phyloP scores from a whole-genome alignment of 2,329 filamentous ascomycete species.

The Ophiostoma ulmi region DNA sequence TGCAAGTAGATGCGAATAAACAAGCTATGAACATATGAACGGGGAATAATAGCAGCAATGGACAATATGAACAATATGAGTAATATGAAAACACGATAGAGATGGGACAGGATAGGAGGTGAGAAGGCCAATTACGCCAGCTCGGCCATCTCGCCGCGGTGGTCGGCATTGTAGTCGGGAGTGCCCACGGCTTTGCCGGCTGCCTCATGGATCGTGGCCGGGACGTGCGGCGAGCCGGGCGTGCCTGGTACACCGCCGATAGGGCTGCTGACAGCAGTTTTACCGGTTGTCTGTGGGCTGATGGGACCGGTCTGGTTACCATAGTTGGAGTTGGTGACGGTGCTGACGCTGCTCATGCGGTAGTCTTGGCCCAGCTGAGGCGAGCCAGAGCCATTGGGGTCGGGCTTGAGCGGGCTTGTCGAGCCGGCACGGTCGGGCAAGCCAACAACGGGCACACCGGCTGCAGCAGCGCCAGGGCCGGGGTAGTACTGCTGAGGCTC shows the following conservation, averaged over 20 bases:
- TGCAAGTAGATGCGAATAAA: neutral
- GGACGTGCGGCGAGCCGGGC: slow-evolving; percentile 20
- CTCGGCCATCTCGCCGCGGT: slow-evolving; percentile 28
- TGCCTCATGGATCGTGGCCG: slow-evolving; percentile 27
- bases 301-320: slow-evolving; percentile 13
- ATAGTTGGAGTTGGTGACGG: slow-evolving; percentile 1
- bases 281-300: slow-evolving; percentile 26
- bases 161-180: slow-evolving; percentile 22
- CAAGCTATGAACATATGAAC: neutral
- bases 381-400: slow-evolving; percentile 9
- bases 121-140: slow-evolving; percentile 19
- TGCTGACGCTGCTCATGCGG: slow-evolving; percentile 25
- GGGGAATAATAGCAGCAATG: neutral
- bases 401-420: slow-evolving; percentile 20
- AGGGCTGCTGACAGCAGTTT: neutral
- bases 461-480: neutral
- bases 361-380: slow-evolving; percentile 14
- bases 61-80: neutral
- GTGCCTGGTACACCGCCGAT: neutral
- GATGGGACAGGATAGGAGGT: neutral
- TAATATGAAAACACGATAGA: neutral
- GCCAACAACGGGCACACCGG: slow-evolving; percentile 4
- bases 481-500: slow-evolving; percentile 21
- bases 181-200: slow-evolving; percentile 22
- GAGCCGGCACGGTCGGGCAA: slow-evolving; percentile 24